Conservation (phyloP, 2,329 filamentous ascomycete genomes). For the Stachybotrys elegans region DNA sequence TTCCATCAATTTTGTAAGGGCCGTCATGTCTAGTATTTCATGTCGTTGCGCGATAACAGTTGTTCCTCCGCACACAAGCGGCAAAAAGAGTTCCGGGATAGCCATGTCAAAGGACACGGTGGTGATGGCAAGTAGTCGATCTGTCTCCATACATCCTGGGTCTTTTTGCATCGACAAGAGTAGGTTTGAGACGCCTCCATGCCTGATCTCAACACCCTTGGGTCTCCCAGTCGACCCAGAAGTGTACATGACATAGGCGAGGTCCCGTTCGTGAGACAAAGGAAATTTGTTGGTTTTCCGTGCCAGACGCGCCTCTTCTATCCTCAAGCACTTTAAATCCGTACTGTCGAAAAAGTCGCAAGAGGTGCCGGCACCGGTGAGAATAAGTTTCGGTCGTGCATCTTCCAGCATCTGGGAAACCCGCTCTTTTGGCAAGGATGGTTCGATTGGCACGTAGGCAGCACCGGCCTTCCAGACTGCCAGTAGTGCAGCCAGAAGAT, state of each 20-base stretch:
- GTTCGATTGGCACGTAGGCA: conserved; percentile 13
- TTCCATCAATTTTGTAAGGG: conserved; percentile 8
- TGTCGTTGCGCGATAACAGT: conserved; percentile 9
- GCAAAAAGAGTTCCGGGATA: conserved; percentile 11
- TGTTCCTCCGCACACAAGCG: conserved; percentile 11
- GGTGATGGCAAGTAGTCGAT: conserved; percentile 13
- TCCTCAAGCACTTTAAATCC: background rate
- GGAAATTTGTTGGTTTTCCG: too few relatives aligned
- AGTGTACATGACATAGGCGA: conserved; percentile 27
- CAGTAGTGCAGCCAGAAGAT: conserved; percentile 11
- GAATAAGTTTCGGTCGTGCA: conserved; percentile 9
- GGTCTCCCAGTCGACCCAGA: conserved; percentile 23
- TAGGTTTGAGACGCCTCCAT: conserved; percentile 9
- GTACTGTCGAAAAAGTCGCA: background rate
- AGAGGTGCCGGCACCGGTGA: conserved; percentile 2
- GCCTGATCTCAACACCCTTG: conserved; percentile 32
- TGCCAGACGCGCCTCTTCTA: conserved; percentile 2
- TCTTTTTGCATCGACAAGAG: conserved; percentile 8
- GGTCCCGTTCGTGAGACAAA: too few relatives aligned
- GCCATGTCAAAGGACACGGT: conserved; percentile 14
- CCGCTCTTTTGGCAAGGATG: conserved; percentile 10
- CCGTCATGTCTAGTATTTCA: conserved; percentile 7
- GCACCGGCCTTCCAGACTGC: conserved; percentile 12
- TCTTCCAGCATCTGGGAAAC: conserved; percentile 12
- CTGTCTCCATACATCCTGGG: conserved; percentile 8